Evolutionary conservation across 2,329 filamentous ascomycete species (phyloP).

Genomic region (Ophiostoma quercus): DNA sequence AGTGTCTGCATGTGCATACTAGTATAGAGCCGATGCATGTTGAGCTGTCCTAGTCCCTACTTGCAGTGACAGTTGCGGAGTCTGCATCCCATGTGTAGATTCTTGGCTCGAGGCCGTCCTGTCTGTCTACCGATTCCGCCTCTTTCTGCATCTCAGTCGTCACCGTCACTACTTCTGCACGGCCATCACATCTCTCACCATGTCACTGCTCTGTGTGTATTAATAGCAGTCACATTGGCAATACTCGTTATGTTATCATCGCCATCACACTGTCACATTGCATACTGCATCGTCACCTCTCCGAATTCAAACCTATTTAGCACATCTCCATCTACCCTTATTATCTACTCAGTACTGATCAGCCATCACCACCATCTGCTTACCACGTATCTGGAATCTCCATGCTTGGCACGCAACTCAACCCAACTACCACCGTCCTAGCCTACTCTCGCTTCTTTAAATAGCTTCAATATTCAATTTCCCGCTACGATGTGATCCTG

Average conservation of each 20-base stretch:
- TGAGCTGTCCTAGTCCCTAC: not conserved
- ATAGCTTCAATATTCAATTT: not conserved
- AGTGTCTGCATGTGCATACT: conserved; percentile 1
- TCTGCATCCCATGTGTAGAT: not conserved
- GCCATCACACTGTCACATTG: not conserved
- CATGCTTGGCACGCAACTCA: not conserved
- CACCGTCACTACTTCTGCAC: not conserved
- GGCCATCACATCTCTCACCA: not conserved
- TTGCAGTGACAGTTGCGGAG: not conserved
- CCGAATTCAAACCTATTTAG: not conserved
- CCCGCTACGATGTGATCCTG: not conserved
- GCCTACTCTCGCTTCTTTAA: conserved; percentile 6
- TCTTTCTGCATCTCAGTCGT: not conserved
- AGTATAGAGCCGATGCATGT: not conserved
- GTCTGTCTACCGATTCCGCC: no score
- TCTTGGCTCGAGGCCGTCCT: not conserved
- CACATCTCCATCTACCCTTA: not conserved
- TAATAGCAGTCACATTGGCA: not conserved
- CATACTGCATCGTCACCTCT: not conserved
- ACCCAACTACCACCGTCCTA: not conserved
- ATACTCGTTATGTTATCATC: not conserved
- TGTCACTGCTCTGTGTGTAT: not conserved
- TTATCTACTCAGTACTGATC: no score
- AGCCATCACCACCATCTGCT: not conserved
- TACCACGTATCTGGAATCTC: conserved; percentile 10